Base-by-base conservation (phyloP, 2,329 filamentous ascomycete genomes). In the Hypoxylon sp. region DNA sequence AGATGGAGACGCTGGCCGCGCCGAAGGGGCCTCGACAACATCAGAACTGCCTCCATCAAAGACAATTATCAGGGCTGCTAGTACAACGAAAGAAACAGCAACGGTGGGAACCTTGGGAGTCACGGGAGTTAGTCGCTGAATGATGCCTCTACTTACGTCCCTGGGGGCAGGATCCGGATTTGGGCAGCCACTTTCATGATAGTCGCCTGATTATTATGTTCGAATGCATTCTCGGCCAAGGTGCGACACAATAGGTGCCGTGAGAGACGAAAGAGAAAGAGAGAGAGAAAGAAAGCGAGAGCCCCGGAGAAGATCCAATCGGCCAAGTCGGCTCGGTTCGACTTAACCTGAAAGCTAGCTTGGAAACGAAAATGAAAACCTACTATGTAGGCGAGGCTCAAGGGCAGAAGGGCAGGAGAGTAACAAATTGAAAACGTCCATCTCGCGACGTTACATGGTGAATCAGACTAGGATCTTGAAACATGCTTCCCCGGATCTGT, bases 1-100 rank as follows among this genome's bases (percentile, higher is more conserved):
- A 20, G 67, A 72, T 33, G 70, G 70, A 9, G 65, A 72, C 1
- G 45, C 20, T 7, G 66, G 61, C 24, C 63, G 68, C 31, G 42
- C 55, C 3, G 42, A 56, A 23, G 55, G 26, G 43, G 51, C 60
- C 9, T 33, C 27, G 2, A 48, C 53, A 13, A 60, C 58, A 4
- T 53, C 55, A 40, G 55, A 62, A 42, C 17, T 57, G 2, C 55
- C 59, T 29, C 57, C 62, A 1, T 6, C 56, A 20, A 57, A 50
- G 13, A 51, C 47, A 8, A 46, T 57, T 4, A 29, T 46, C 11
- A 41, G 37, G 20, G 20, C 24, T 21, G 15, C 13, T 40, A 9
- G 35, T 29, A 26, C 2, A 46, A 17, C 48, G n/a, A 45, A 38
- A 23, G 23, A 13, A 17, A 9, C 46, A 18, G 23, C 38, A 20